Percentiles rank a stretch among this genome's conserved stretches.
These are phyloP conservation scores for Aspergillus hortae DNA, from an alignment of 2,329 filamentous ascomycete genomes.

Conservation along the genomic window DNA sequence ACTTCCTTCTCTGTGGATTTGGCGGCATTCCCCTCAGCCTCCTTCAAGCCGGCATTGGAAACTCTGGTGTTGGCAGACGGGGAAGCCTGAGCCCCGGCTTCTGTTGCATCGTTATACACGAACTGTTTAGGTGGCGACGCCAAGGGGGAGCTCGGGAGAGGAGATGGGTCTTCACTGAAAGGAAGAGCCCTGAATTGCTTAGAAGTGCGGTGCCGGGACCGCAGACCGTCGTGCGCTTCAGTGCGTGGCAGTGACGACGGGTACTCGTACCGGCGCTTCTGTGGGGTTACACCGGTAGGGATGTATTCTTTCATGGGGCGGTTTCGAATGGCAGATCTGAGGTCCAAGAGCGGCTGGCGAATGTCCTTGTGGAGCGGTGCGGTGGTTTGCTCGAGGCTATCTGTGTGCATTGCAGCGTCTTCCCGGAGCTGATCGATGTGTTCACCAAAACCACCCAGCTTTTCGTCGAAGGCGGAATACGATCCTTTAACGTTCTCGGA, in stretches of 20 bases:
- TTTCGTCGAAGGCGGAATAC: slow-evolving; percentile 66
- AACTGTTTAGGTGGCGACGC: slow-evolving; percentile 49
- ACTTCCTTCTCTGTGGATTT: slow-evolving; percentile 19
- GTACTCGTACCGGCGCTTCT: slow-evolving; percentile 77
- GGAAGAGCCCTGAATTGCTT: slow-evolving; percentile 30
- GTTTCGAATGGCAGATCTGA: slow-evolving; percentile 65
- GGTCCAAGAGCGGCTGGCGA: slow-evolving; percentile 65
- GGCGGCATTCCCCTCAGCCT: slow-evolving; percentile 50
- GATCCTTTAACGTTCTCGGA: slow-evolving; percentile 68
- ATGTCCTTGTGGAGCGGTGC: slow-evolving; percentile 58
- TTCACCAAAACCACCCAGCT: slow-evolving; percentile 66
- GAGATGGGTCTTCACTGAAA: slow-evolving; percentile 25
- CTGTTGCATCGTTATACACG: slow-evolving; percentile 50
- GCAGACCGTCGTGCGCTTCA: slow-evolving; percentile 55
- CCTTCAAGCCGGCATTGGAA: slow-evolving; percentile 46
- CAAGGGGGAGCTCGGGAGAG: slow-evolving; percentile 20
- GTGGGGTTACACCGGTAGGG: slow-evolving; percentile 80
- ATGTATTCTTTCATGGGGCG: slow-evolving; percentile 73
- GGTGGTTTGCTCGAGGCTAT: slow-evolving; percentile 58
- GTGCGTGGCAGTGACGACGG: slow-evolving; percentile 76
- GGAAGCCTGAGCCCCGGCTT: slow-evolving; percentile 34
- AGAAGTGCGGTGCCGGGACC: slow-evolving; percentile 49
- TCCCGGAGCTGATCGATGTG: slow-evolving; percentile 66
- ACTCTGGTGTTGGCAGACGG: slow-evolving; percentile 25
- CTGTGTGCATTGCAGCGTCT: slow-evolving; percentile 62